Percentiles rank a stretch among this genome's conserved stretches.
phyloP scores from a whole-genome alignment of 23 red algal genomes.

The Gracilaria caudata region DNA sequence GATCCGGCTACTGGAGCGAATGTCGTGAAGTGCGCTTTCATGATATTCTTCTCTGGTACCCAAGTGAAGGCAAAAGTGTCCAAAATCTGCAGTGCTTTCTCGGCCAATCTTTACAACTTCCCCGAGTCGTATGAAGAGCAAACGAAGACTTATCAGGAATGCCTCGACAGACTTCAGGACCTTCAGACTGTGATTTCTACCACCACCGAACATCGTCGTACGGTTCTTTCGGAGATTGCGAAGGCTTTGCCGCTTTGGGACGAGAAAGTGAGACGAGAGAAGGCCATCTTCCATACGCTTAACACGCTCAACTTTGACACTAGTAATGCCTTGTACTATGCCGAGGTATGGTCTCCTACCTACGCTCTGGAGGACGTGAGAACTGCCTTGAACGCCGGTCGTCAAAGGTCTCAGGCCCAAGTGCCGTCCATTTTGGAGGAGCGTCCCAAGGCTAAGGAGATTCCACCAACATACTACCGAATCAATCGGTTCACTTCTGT shows the following conservation, averaged over 20 bases:
- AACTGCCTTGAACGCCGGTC: slow-evolving; percentile 68
- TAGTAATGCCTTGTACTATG: slow-evolving; percentile 82
- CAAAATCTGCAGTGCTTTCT: slow-evolving; percentile 90
- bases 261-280: slow-evolving; percentile 80
- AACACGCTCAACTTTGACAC: slow-evolving; percentile 98
- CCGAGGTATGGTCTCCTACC: slow-evolving; percentile 87
- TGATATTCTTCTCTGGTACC: slow-evolving; percentile 90
- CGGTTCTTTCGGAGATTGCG: slow-evolving; percentile 73
- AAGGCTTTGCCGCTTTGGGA: slow-evolving; percentile 74
- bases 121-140: slow-evolving; percentile 68
- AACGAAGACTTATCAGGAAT: slow-evolving; percentile 41
- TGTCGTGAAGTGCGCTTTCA: slow-evolving; percentile 83
- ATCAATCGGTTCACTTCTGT: slow-evolving; percentile 93
- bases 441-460: slow-evolving; percentile 50
- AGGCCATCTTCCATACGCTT: slow-evolving; percentile 92
- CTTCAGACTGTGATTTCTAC: slow-evolving; percentile 81
- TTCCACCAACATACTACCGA: slow-evolving; percentile 85
- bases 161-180: slow-evolving; percentile 49
- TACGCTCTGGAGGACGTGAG: slow-evolving; percentile 55
- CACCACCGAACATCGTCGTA: slow-evolving; percentile 61
- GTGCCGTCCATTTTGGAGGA: slow-evolving; percentile 87
- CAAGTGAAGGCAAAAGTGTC: slow-evolving; percentile 78
- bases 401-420: slow-evolving; percentile 73
- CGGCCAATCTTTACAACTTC: slow-evolving; percentile 83
- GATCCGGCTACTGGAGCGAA: slow-evolving; percentile 60